Evolutionary conservation across 1,284 basidiomycete species (phyloP).

Genomic region (Singerocomus rubriflavus): DNA sequence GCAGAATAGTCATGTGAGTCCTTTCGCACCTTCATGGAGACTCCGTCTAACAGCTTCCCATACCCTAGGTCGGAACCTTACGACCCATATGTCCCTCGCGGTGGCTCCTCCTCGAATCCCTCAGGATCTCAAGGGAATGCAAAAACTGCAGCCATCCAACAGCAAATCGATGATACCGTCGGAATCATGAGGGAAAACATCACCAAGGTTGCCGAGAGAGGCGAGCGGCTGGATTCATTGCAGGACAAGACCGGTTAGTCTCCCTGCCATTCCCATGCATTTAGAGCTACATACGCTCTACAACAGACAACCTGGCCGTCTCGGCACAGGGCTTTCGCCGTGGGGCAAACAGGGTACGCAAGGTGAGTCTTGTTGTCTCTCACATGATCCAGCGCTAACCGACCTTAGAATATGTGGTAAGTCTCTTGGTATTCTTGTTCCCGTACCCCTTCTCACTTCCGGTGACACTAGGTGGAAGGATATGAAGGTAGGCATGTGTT

Average conservation of each 20-base stretch:
- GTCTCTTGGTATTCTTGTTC: slow-evolving; percentile 27
- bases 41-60: slow-evolving; percentile 7
- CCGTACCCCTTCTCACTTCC: slow-evolving; percentile 8
- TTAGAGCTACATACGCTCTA: slow-evolving; percentile 2
- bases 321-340: slow-evolving; percentile 99
- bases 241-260: slow-evolving; percentile 96
- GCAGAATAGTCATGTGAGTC: slow-evolving; percentile 28
- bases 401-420: slow-evolving; percentile 77
- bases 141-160: slow-evolving; percentile 91
- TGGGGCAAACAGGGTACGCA: slow-evolving; percentile 96
- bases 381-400: slow-evolving; percentile 24
- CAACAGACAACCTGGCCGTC: slow-evolving; percentile 89
- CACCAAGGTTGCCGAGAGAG: slow-evolving; percentile 92
- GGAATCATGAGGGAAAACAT: slow-evolving; percentile 99
- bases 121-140: slow-evolving; percentile 52
- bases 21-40: slow-evolving; percentile 1
- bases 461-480: slow-evolving; percentile 81
- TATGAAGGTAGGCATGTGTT: slow-evolving; percentile 70
- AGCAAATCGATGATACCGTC: slow-evolving; percentile 93
- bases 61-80: slow-evolving; percentile 82
- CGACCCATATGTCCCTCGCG: slow-evolving; percentile 92
- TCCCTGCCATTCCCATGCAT: slow-evolving; percentile 2
- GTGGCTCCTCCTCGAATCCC: slow-evolving; percentile 62
- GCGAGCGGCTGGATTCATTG: slow-evolving; percentile 89
- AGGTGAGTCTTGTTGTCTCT: slow-evolving; percentile 58